Evolutionary conservation across 225 moss, liverwort and hornwort genomes (phyloP).

Genomic region (Asterella californica): DNA sequence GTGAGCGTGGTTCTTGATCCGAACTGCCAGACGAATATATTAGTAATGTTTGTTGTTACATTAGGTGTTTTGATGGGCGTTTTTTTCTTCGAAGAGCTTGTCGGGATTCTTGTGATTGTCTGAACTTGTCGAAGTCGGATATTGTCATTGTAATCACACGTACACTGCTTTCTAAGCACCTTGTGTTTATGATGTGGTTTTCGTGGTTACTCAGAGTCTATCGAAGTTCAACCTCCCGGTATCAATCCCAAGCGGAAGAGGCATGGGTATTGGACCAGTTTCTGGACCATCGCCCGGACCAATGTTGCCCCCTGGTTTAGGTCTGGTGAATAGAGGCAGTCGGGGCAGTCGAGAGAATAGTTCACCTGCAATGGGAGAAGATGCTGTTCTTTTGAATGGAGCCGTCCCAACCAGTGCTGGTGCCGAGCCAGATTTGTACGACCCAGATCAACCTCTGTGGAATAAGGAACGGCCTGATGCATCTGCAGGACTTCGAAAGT

Average conservation of each 20-base stretch:
- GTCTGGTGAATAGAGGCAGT: slow-evolving; percentile 52
- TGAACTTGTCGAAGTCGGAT: too few species aligned
- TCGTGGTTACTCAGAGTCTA: slow-evolving; percentile 59
- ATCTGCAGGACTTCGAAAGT: slow-evolving; percentile 66
- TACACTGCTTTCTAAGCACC: not conserved
- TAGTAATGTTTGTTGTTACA: too few species aligned
- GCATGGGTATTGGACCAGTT: slow-evolving; percentile 65
- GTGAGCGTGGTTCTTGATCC: too few species aligned
- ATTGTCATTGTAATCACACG: not conserved
- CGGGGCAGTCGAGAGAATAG: slow-evolving; percentile 76
- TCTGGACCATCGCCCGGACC: slow-evolving; percentile 55
- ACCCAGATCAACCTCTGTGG: slow-evolving; percentile 98
- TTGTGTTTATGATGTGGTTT: not conserved
- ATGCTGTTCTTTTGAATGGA: slow-evolving; percentile 47
- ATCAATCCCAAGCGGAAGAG: slow-evolving; percentile 79
- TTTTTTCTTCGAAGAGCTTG: too few species aligned
- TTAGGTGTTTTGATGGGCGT: too few species aligned
- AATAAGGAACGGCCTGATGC: slow-evolving; percentile 85
- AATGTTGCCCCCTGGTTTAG: slow-evolving; percentile 52
- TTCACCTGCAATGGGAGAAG: slow-evolving; percentile 66
- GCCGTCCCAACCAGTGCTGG: slow-evolving; percentile 38
- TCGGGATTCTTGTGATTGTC: too few species aligned
- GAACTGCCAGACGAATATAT: too few species aligned
- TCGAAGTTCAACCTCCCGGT: slow-evolving; percentile 96
- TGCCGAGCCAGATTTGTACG: slow-evolving; percentile 86